Evolutionary conservation across 352 stramenopile genomes (phyloP).

Genomic region (Thalassiosira gravida): DNA sequence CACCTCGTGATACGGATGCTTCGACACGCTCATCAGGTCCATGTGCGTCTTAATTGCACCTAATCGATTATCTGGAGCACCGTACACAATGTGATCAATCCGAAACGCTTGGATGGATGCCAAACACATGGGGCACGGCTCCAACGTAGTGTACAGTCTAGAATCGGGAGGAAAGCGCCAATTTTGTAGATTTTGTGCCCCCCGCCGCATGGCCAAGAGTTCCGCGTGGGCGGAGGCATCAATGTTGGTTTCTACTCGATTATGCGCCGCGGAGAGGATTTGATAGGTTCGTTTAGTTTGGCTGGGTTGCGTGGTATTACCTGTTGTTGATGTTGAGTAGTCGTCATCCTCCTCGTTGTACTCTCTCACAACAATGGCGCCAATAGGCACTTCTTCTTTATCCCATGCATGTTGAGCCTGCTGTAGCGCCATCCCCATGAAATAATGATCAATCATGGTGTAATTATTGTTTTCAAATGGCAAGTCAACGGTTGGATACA

Average conservation of each 20-base stretch:
- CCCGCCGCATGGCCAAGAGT: too few relatives aligned
- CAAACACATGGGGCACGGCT: slow-evolving; percentile 87
- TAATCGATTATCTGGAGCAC: slow-evolving; percentile 78
- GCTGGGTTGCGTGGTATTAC: neutral
- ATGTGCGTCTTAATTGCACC: slow-evolving; percentile 78
- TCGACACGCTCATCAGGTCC: slow-evolving; percentile 66
- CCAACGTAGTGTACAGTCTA: too few relatives aligned
- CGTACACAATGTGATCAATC: slow-evolving; percentile 83
- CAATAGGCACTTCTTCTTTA: slow-evolving; percentile 81
- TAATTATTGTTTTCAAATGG: slow-evolving; percentile 31
- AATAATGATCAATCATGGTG: slow-evolving; percentile 67
- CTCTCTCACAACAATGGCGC: slow-evolving; percentile 72
- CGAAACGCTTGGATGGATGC: slow-evolving; percentile 82
- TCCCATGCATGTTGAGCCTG: slow-evolving; percentile 65
- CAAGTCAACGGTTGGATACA: slow-evolving; percentile 23
- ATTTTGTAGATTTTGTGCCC: too few relatives aligned
- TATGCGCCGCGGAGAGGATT: slow-evolving; percentile 74
- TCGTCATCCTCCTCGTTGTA: slow-evolving; percentile 21
- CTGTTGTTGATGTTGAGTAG: too few relatives aligned
- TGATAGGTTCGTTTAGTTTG: slow-evolving; percentile 38
- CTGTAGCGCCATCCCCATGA: slow-evolving; percentile 77
- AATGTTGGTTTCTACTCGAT: too few relatives aligned
- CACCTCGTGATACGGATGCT: slow-evolving; percentile 81
- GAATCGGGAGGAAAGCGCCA: too few relatives aligned
- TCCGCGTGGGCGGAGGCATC: too few relatives aligned